Evolutionary conservation across 208 protist genomes (phyloP).

Genomic region (Wallacemonas sp.): DNA sequence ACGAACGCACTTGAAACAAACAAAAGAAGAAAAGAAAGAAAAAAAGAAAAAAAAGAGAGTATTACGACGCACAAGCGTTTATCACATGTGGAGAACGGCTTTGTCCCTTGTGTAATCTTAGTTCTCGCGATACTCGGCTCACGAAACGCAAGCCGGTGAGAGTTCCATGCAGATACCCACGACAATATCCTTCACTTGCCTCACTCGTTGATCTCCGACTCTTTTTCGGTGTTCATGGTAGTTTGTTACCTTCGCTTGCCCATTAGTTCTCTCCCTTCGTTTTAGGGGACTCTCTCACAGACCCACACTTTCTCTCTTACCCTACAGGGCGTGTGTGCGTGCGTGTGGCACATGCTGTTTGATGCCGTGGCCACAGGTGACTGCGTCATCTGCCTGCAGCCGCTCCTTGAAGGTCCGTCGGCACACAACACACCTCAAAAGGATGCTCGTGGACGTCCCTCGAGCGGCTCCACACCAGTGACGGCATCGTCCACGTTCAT

Average conservation of each 20-base stretch:
- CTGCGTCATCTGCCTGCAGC: conserved; percentile 82
- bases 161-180: too few species aligned
- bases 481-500: background rate
- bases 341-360: conserved; percentile 20
- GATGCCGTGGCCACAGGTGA: conserved; percentile 54
- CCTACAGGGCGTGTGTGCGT: conserved; percentile 7
- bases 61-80: too few species aligned
- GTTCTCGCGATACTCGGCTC: too few species aligned
- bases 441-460: background rate
- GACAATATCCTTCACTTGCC: too few species aligned
- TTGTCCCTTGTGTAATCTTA: too few species aligned
- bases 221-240: too few species aligned
- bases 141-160: too few species aligned
- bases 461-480: background rate
- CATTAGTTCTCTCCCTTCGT: background rate
- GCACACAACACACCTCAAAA: conserved; percentile 10
- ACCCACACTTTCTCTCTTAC: background rate
- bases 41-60: background rate
- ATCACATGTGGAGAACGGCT: background rate
- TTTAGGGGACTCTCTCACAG: background rate
- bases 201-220: background rate
- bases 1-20: background rate
- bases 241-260: too few species aligned
- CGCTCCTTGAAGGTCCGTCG: conserved; percentile 26
- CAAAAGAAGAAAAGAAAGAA: background rate